Percentiles rank a stretch among this genome's conserved stretches.
Conservation (phyloP, 106 monocot genomes). For the Narthecium ossifragum region DNA sequence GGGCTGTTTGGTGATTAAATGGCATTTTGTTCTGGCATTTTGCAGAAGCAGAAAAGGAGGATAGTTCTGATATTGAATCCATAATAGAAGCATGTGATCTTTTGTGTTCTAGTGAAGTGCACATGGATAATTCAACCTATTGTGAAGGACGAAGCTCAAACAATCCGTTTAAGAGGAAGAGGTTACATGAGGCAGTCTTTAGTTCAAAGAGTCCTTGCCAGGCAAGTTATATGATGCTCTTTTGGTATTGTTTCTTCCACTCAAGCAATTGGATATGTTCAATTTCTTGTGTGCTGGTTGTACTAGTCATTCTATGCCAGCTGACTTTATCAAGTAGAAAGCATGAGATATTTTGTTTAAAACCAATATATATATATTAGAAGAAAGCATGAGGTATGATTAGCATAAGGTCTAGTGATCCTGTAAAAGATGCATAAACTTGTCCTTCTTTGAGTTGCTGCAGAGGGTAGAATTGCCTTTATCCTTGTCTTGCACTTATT, state of each 20-base stretch:
- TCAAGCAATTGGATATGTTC: not conserved
- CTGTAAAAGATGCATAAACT: no score
- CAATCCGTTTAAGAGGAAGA: constrained; percentile 18
- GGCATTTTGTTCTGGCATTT: not conserved
- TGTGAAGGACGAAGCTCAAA: constrained; percentile 8
- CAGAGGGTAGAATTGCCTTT: no score
- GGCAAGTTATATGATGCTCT: constrained; percentile 9
- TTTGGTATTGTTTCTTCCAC: no score
- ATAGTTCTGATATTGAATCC: not conserved
- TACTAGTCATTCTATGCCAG: no score
- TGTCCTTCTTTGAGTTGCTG: no score
- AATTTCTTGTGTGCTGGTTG: not conserved
- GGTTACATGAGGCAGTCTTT: constrained; percentile 29
- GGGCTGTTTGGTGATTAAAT: not conserved
- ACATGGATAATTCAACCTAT: not conserved
- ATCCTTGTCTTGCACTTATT: no score
- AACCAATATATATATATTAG: not conserved
- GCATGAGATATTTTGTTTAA: not conserved
- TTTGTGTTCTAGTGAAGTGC: constrained; percentile 15
- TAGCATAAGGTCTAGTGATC: not conserved
- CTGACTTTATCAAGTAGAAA: not conserved
- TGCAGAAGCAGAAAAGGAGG: constrained; percentile 11
- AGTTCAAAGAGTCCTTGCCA: constrained; percentile 16
- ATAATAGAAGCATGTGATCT: constrained; percentile 15
- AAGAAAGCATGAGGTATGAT: not conserved